Percentiles rank a stretch among this genome's conserved stretches.
Conservation (phyloP, 2,329 filamentous ascomycete species). For the Neopestalotiopsis sp. region DNA sequence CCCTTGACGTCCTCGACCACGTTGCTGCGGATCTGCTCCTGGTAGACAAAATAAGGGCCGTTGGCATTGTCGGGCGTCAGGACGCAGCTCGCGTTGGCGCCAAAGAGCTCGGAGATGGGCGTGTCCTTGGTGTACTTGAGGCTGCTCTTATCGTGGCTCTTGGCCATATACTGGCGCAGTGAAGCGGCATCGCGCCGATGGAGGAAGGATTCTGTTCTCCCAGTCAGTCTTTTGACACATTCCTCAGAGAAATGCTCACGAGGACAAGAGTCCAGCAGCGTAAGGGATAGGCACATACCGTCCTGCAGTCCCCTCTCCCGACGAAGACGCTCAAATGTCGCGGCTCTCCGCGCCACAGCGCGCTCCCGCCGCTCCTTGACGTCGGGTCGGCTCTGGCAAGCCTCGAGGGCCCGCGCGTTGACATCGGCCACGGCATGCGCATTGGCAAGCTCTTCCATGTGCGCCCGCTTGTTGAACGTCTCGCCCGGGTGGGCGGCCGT, state of each 20-base stretch:
- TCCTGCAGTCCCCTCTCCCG: slow-evolving; percentile 36
- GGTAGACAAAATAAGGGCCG: slow-evolving; percentile 51
- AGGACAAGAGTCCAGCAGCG: too few species aligned
- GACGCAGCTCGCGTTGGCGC: slow-evolving; percentile 48
- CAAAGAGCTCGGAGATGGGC: slow-evolving; percentile 40
- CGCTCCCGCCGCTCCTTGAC: slow-evolving; percentile 44
- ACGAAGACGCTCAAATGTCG: slow-evolving; percentile 43
- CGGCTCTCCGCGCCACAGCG: slow-evolving; percentile 44
- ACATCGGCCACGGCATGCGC: slow-evolving; percentile 35
- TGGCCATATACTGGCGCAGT: slow-evolving; percentile 42
- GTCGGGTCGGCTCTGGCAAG: slow-evolving; percentile 44
- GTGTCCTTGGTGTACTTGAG: slow-evolving; percentile 38
- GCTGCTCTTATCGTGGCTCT: slow-evolving; percentile 44
- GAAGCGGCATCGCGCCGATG: slow-evolving; percentile 42
- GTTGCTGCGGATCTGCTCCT: slow-evolving; percentile 47
- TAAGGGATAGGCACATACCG: slow-evolving; percentile 23
- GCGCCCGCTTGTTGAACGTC: slow-evolving; percentile 31
- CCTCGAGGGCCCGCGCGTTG: slow-evolving; percentile 40
- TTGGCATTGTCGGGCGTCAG: slow-evolving; percentile 48
- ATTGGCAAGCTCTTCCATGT: slow-evolving; percentile 32
- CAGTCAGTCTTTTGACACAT: neutral
- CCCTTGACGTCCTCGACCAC: slow-evolving; percentile 45
- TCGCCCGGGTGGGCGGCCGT: slow-evolving; percentile 36
- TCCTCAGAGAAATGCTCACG: too few species aligned
- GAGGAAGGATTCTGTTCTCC: slow-evolving; percentile 17